Conservation (phyloP, 1,139 yeast species). For the Geotrichum bryndzae region DNA sequence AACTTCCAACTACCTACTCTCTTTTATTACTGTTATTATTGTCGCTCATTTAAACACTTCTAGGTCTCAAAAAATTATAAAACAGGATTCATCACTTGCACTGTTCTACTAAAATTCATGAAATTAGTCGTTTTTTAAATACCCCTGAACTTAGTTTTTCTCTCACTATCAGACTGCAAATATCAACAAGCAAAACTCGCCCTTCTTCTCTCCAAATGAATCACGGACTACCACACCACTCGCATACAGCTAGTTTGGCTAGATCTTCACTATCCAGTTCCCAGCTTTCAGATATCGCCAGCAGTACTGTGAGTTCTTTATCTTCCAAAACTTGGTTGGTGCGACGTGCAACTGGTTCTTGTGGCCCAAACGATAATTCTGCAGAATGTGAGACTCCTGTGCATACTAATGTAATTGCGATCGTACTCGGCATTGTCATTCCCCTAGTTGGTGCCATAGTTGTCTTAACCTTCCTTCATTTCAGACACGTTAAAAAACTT, state of each 20-base stretch:
- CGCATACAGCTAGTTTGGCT: background rate
- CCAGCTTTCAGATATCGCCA: background rate
- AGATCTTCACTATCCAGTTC: background rate
- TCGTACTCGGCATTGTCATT: constrained; percentile 38
- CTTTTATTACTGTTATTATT: background rate
- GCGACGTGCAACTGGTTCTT: constrained; percentile 12
- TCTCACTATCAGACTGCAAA: background rate
- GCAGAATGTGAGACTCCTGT: constrained; percentile 30
- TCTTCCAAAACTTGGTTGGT: background rate
- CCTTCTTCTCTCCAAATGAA: background rate
- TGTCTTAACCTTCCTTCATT: constrained; percentile 32
- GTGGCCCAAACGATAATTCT: constrained; percentile 22
- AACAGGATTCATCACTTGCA: background rate
- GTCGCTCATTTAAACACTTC: background rate
- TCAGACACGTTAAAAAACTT: constrained; percentile 32
- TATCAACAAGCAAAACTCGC: background rate
- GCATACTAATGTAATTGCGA: constrained; percentile 31
- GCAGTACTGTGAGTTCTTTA: background rate
- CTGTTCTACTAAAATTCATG: background rate
- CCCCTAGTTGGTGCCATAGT: constrained; percentile 34
- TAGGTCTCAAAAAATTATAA: background rate
- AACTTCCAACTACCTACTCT: background rate
- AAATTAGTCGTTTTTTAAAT: background rate
- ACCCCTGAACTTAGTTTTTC: background rate
- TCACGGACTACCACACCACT: background rate